phyloP scores from a whole-genome alignment of 2,329 filamentous ascomycete species.

The Ustulina deusta region DNA sequence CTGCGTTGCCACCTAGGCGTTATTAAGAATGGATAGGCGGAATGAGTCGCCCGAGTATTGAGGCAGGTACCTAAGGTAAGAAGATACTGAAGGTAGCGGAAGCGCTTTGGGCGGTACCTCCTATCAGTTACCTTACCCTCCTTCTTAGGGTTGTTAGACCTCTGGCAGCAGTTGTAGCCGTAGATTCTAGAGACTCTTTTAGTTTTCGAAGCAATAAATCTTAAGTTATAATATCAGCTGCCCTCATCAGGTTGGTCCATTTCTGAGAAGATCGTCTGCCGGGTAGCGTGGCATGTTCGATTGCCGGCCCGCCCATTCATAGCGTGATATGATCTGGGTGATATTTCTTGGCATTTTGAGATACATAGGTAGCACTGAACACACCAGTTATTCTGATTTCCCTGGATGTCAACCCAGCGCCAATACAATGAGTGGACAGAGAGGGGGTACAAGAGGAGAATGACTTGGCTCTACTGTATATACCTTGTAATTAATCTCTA shows the following conservation, averaged over 20 bases:
- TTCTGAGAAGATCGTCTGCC: conserved; percentile 3
- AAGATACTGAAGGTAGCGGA: too few relatives aligned
- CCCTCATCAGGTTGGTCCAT: background rate
- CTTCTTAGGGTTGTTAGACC: background rate
- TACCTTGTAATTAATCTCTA: background rate
- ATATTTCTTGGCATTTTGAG: conserved; percentile 5
- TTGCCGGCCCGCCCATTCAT: conserved; percentile 3
- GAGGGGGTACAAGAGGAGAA: background rate
- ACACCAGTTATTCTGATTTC: background rate
- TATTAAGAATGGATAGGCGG: background rate
- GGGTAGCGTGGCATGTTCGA: conserved; percentile 6
- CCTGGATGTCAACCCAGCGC: background rate
- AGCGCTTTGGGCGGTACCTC: too few relatives aligned
- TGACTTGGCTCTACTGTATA: background rate
- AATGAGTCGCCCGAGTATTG: conserved; percentile 1
- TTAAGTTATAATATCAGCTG: background rate
- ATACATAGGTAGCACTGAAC: background rate
- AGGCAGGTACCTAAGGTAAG: background rate
- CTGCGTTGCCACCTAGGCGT: background rate
- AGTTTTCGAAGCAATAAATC: background rate
- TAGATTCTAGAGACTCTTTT: background rate
- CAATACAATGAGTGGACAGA: background rate
- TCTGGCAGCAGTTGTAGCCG: background rate
- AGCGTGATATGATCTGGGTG: background rate
- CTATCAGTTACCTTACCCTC: background rate